phyloP scores from a whole-genome alignment of 2,329 filamentous ascomycete genomes.

The Malbranchea zuffiana region DNA sequence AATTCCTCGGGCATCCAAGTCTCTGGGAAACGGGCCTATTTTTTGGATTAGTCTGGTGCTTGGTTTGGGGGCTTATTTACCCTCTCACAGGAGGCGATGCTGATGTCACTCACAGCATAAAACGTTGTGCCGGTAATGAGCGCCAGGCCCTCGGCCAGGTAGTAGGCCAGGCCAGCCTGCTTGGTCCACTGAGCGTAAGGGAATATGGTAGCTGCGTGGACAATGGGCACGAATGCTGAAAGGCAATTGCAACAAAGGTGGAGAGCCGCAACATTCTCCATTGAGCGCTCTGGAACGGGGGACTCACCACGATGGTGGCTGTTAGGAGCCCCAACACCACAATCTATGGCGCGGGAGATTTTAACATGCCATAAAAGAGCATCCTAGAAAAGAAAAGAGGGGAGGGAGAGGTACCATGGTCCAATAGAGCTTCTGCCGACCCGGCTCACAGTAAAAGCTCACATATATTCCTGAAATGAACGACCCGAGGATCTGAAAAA shows the following conservation, averaged over 20 bases:
- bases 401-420: slow-evolving; percentile 20
- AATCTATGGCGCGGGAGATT: slow-evolving; percentile 18
- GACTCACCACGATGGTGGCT: slow-evolving; percentile 26
- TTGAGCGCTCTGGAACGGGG: slow-evolving; percentile 21
- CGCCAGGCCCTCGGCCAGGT: slow-evolving; percentile 24
- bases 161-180: slow-evolving; percentile 24
- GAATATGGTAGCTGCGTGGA: slow-evolving; percentile 22
- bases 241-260: slow-evolving; percentile 23
- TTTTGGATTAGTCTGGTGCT: neutral
- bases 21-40: slow-evolving; percentile 36
- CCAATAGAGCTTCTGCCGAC: slow-evolving; percentile 25
- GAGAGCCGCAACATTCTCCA: slow-evolving; percentile 22
- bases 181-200: slow-evolving; percentile 19
- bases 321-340: slow-evolving; percentile 21
- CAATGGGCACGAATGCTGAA: slow-evolving; percentile 28
- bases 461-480: slow-evolving; percentile 29
- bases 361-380: neutral
- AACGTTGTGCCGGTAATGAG: slow-evolving; percentile 24
- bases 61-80: too few relatives aligned
- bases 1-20: slow-evolving; percentile 32
- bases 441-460: slow-evolving; percentile 26
- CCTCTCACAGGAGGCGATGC: too few relatives aligned
- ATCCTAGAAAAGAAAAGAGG: neutral
- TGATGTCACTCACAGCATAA: slow-evolving; percentile 16
- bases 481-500: slow-evolving; percentile 25